A percentile compares a stretch with the other conserved stretches of the same genome.
These are phyloP conservation scores for Nicotiana knightiana DNA, from an alignment of 257 asterid genomes.

Conservation along the genomic window DNA sequence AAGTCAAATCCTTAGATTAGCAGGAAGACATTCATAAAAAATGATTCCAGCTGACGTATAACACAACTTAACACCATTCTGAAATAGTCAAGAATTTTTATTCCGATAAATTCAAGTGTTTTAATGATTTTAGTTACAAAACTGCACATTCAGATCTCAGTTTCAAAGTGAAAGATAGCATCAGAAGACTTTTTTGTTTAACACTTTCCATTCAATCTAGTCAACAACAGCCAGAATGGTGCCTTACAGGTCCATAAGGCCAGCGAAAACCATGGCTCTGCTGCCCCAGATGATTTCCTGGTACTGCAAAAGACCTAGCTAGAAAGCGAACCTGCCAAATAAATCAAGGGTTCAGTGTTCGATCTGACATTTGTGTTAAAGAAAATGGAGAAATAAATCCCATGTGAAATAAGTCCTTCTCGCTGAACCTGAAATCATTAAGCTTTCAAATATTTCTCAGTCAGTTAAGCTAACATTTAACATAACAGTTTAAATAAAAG, in stretches of 20 bases:
- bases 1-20: background rate
- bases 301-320: slow-evolving; percentile 89
- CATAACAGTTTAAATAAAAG: background rate
- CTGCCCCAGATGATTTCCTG: slow-evolving; percentile 98
- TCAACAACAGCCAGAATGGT: background rate
- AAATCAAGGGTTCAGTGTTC: background rate
- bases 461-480: background rate
- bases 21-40: background rate
- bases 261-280: slow-evolving; percentile 97
- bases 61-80: background rate
- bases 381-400: background rate
- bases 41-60: background rate
- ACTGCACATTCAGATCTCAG: background rate
- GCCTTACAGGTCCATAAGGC: slow-evolving; percentile 97
- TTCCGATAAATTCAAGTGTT: too few relatives aligned
- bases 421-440: background rate
- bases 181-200: background rate
- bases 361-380: background rate
- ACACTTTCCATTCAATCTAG: background rate
- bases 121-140: background rate
- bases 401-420: background rate
- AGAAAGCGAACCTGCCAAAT: slow-evolving; percentile 81
- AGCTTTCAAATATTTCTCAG: background rate
- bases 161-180: background rate
- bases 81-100: background rate